Base-by-base conservation (phyloP, 2,329 filamentous ascomycete species). In the Raffaelea albimanens region DNA sequence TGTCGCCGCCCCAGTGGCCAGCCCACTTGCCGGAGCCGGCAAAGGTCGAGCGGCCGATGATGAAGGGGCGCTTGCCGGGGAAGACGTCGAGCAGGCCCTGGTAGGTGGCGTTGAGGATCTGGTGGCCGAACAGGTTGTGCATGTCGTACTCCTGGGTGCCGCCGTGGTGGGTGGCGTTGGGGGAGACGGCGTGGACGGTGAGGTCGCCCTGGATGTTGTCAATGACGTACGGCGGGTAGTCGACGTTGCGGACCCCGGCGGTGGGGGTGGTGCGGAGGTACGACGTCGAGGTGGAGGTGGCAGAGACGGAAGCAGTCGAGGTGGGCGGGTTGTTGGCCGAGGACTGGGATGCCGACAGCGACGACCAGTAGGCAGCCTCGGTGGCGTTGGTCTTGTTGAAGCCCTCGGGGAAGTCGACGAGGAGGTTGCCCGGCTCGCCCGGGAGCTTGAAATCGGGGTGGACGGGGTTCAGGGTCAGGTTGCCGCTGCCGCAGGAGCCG, bases 21-120 rank as follows among this genome's bases (percentile, higher is more conserved):
- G 89, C 57, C 69, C 87, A 84, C 60, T 78, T 80, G 2, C 88
- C 87, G 1, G 79, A 79, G 3, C 87, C 87, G 10, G 85, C 75
- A 58, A 91, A 93, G 1, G 87, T 93, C 36, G 83, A 87, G 16
- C 88, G 81, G 0, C 84, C 85, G 57, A 95, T 76, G 59, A 95
- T 85, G 64, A 94, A 87, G 1, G 88, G 88, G 0, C 88, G 80
- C 61, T 85, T 85, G 14, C 67, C 71, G 0, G 83, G 79, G 50
- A 79, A 78, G 18, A 86, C 70, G 2, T 70, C 61, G 3, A 82
- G 67, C 29, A 93, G 75, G 49, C 80, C 85, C 42, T 83, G 67
- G 59, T 88, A 87, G 0, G 87, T 93, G 10, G 85, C 84, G 50
- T 85, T 84, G 48, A 88, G 70, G 54, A 90, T 85, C 60, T 83